Base-by-base conservation (phyloP, 139 green algal species). In the Volvox reticuliferus region DNA sequence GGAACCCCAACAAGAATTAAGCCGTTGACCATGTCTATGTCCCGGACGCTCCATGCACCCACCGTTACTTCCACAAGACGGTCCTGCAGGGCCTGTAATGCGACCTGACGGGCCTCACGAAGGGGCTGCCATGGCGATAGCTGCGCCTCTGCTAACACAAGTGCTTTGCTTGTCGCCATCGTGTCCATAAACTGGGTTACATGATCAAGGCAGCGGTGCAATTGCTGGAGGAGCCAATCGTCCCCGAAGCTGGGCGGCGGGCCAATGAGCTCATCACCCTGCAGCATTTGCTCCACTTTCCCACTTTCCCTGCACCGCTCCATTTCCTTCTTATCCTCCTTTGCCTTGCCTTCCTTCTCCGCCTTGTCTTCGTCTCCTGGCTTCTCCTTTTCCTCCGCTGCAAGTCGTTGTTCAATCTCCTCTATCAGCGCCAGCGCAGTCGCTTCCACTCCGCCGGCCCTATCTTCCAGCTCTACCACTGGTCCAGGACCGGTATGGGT, bases 341-440 rank as follows among this genome's bases (percentile, higher is more conserved):
- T 2, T 28, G 67, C 67, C 44, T 55, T 73, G 65, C 65, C 65
- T 20, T 30, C 71, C 14, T 79, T 35, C 71, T 79, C 71, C 71
- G 28, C 76, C 76, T 19, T 32, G 73, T 18, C 73, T 61, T 35
- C 76, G 30, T 35, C 76, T 62, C 33, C 76, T 62, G 17, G 18
- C 76, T 61, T 24, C 76, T 13, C 76, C 32, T 61, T 33, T 9
- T 35, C 71, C 71, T 30, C 71, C 1, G 67, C 24, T 28, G 67
- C 67, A 26, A 75, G 71, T 24, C 36, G 78, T 26, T 67, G 50
- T 55, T 86, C 79, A 28, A 86, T 71, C 50, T 61, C 20, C 79
- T 1, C 79, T 55, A 86, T n/a, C 30, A 86, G 16, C 18, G 79
- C 44, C n/a, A 86, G 79, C 79, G 79, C 79, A 13, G 79, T n/a